Conservation (phyloP, 352 stramenopile species). For the Phytophthora meadii region DNA sequence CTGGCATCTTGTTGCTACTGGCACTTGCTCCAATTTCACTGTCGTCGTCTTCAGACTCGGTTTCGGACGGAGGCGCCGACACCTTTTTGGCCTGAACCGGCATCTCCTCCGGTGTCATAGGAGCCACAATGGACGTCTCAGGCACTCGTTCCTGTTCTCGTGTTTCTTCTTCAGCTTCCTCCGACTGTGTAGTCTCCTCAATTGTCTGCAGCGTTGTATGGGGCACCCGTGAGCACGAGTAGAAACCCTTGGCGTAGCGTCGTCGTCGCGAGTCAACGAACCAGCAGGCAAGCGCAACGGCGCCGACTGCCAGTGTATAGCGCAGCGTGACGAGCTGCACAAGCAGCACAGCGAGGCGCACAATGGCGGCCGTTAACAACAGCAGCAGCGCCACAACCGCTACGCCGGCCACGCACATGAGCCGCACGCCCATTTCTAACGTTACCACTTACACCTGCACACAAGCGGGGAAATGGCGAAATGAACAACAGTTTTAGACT, state of each 20-base stretch:
- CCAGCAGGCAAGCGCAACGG: conserved; percentile 22
- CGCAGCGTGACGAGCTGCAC: conserved; percentile 34
- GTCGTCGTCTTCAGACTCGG: conserved; percentile 65
- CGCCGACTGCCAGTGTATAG: conserved; percentile 25
- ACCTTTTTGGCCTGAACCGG: conserved; percentile 28
- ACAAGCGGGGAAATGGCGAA: conserved; percentile 16
- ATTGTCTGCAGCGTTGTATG: neutral
- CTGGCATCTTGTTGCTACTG: conserved; percentile 3
- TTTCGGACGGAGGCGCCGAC: conserved; percentile 47
- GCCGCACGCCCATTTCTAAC: conserved; percentile 21
- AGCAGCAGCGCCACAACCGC: conserved; percentile 26
- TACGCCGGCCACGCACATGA: conserved; percentile 24
- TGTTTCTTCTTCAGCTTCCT: conserved; percentile 1
- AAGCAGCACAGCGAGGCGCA: conserved; percentile 27
- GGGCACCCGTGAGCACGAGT: conserved; percentile 35
- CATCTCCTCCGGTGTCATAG: conserved; percentile 14
- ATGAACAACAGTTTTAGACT: conserved; percentile 5
- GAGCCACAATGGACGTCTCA: conserved; percentile 5
- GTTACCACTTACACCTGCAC: neutral
- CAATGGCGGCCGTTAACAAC: conserved; percentile 20
- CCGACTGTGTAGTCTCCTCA: neutral
- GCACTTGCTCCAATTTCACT: conserved; percentile 16
- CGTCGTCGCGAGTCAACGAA: conserved; percentile 36
- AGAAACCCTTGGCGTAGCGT: conserved; percentile 38
- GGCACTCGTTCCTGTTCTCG: conserved; percentile 1